phyloP scores from a whole-genome alignment of 2,329 filamentous ascomycete genomes.

The Cytospora chrysosperma region DNA sequence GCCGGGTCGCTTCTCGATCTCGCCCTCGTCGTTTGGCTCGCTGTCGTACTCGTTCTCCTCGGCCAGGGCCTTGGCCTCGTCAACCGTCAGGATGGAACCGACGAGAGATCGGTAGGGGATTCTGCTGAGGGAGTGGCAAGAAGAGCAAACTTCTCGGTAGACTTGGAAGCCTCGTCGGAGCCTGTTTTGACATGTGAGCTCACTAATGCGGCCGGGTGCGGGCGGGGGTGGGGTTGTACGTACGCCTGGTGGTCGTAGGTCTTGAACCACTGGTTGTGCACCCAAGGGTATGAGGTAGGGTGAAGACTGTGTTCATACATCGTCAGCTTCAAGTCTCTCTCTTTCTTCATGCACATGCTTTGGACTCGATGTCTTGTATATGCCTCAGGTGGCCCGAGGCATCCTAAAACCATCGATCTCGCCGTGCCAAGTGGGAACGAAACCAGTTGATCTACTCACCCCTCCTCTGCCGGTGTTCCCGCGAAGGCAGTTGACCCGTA shows the following conservation, averaged over 20 bases:
- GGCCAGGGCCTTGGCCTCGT: conserved; percentile 95
- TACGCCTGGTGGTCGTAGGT: conserved; percentile 97
- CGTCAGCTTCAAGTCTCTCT: conserved; percentile 31
- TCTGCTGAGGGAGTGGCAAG: conserved; percentile 94
- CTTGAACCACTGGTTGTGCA: conserved; percentile 86
- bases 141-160: conserved; percentile 96
- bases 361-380: conserved; percentile 25
- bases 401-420: neutral
- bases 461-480: conserved; percentile 93
- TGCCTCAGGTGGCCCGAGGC: conserved; percentile 15
- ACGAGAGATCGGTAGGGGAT: conserved; percentile 92
- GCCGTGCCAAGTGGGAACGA: neutral
- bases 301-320: conserved; percentile 71
- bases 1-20: conserved; percentile 97
- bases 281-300: conserved; percentile 90
- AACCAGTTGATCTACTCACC: conserved; percentile 63
- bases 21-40: conserved; percentile 96
- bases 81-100: conserved; percentile 88
- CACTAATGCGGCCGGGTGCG: conserved; percentile 2
- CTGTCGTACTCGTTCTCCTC: conserved; percentile 99
- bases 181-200: conserved; percentile 50
- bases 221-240: conserved; percentile 42
- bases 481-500: conserved; percentile 87
- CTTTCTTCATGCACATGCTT: conserved; percentile 7
- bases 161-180: conserved; percentile 99